Conservation (phyloP, 108 stramenopile species). For the Nitzschia sp. region DNA sequence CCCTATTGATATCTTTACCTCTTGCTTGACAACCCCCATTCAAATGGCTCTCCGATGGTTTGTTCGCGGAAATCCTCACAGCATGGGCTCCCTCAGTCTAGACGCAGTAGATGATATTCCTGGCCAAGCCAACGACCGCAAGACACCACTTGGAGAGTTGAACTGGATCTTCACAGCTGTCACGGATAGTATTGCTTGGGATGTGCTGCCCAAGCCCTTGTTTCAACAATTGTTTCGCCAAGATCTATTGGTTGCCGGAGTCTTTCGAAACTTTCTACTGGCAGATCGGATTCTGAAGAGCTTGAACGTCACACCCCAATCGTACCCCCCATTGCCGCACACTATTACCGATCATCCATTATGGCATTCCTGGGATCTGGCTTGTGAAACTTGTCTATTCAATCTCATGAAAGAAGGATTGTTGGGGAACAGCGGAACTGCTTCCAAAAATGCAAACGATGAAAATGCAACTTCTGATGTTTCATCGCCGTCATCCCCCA, state of each 20-base stretch:
- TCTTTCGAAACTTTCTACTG: slow-evolving; percentile 99
- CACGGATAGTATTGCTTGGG: slow-evolving; percentile 99
- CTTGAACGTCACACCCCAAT: slow-evolving; percentile 90
- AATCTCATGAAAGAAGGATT: slow-evolving; percentile 74
- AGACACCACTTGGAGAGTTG: slow-evolving; percentile 90
- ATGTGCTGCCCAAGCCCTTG: slow-evolving; percentile 89
- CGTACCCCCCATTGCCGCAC: slow-evolving; percentile 91
- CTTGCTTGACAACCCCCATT: slow-evolving; percentile 97
- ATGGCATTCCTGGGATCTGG: slow-evolving; percentile 99
- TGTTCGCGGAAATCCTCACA: slow-evolving; percentile 71
- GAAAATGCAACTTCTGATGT: not conserved
- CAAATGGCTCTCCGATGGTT: slow-evolving; percentile 96
- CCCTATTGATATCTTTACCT: slow-evolving; percentile 98
- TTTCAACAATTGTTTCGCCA: slow-evolving; percentile 98
- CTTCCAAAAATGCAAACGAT: slow-evolving; percentile 5
- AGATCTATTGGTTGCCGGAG: slow-evolving; percentile 91
- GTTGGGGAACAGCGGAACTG: slow-evolving; percentile 27
- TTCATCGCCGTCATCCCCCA: not conserved
- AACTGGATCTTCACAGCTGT: slow-evolving; percentile 99
- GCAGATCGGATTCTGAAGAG: slow-evolving; percentile 92
- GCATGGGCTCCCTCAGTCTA: slow-evolving; percentile 51
- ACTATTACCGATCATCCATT: slow-evolving; percentile 91
- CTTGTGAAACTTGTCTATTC: slow-evolving; percentile 91
- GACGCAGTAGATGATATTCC: slow-evolving; percentile 90
- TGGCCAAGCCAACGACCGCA: slow-evolving; percentile 87